phyloP scores from a whole-genome alignment of 768 basidiomycete genomes.

The Auricularia heimuer region DNA sequence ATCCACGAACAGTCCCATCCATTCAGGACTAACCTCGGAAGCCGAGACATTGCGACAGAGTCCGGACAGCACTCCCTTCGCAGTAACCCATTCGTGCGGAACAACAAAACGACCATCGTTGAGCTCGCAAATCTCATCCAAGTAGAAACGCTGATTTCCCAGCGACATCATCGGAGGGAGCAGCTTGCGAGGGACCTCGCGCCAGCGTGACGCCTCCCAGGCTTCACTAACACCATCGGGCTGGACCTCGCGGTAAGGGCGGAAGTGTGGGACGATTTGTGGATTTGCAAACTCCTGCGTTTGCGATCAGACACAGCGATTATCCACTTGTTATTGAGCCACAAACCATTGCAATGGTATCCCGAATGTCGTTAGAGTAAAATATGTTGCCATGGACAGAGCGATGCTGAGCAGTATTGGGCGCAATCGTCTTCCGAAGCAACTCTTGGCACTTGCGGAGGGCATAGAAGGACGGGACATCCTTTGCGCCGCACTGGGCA shows the following conservation, averaged over 20 bases:
- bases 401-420: conserved; percentile 13
- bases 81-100: background rate
- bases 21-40: background rate
- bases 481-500: conserved; percentile 19
- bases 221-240: background rate
- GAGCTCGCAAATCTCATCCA: conserved; percentile 12
- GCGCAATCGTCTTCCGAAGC: conserved; percentile 10
- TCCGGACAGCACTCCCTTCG: background rate
- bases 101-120: conserved; percentile 3
- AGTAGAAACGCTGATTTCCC: conserved; percentile 8
- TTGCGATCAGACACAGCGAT: background rate
- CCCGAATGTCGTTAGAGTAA: conserved; percentile 18
- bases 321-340: background rate
- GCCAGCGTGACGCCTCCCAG: background rate
- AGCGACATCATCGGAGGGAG: conserved; percentile 12
- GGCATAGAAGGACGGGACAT: conserved; percentile 22
- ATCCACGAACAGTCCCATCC: too few species aligned
- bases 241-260: background rate
- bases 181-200: background rate
- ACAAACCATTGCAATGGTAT: background rate
- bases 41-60: background rate
- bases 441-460: conserved; percentile 18
- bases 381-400: conserved; percentile 23
- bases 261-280: background rate
- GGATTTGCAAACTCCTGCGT: conserved; percentile 6